phyloP scores from a whole-genome alignment of 495 filamentous ascomycete species.

The Penicillium paradoxum region DNA sequence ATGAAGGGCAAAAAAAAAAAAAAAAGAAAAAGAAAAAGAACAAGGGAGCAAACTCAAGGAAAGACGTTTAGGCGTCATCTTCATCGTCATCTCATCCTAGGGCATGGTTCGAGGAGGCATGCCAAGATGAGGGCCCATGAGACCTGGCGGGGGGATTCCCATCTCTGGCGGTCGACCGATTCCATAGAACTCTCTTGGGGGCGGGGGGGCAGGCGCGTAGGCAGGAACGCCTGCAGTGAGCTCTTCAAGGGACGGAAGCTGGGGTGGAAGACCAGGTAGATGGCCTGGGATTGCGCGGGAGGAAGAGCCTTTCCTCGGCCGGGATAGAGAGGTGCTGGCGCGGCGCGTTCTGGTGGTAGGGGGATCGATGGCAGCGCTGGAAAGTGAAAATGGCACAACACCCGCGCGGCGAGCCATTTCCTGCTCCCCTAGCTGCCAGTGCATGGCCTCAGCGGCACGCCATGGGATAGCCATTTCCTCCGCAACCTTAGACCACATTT shows the following conservation, averaged over 20 bases:
- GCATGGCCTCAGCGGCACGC: conserved; percentile 94
- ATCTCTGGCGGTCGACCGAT: conserved; percentile 33
- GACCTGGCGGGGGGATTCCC: conserved; percentile 27
- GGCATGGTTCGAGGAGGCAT: conserved; percentile 40
- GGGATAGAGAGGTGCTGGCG: conserved; percentile 41
- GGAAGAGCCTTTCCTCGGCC: conserved; percentile 39
- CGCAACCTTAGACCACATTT: conserved; percentile 94
- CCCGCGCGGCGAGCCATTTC: conserved; percentile 92
- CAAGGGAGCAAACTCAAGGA: conserved; percentile 10
- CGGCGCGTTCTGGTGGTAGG: conserved; percentile 41
- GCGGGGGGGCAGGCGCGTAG: conserved; percentile 36
- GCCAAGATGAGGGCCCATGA: conserved; percentile 31
- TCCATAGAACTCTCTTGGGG: conserved; percentile 38
- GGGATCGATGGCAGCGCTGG: conserved; percentile 54
- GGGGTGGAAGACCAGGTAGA: conserved; percentile 29
- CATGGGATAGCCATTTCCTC: conserved; percentile 96
- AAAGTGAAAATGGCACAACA: conserved; percentile 71
- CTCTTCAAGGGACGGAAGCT: conserved; percentile 43
- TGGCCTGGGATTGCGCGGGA: conserved; percentile 34
- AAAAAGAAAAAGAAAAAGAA: background rate
- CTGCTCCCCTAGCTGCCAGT: conserved; percentile 90
- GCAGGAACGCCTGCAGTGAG: conserved; percentile 46
- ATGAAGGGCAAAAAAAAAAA: conserved; percentile 19
- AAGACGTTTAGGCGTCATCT: conserved; percentile 24
- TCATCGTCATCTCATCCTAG: conserved; percentile 29